Conservation (phyloP, 2,329 filamentous ascomycete species). For the Falciphora oryzae region DNA sequence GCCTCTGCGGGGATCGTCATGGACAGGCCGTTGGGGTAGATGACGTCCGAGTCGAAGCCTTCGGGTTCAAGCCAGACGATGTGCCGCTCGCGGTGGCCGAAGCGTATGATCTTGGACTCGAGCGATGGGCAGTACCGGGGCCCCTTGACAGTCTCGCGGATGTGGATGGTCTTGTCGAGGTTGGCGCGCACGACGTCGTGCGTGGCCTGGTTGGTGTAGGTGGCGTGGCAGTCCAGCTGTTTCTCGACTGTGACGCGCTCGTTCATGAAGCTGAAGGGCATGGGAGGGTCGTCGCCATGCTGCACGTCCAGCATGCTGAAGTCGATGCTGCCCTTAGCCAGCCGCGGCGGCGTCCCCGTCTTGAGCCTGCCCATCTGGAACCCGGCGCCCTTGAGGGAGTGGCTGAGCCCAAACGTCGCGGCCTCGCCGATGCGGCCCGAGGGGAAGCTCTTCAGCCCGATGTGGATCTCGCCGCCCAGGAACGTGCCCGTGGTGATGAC, state of each 20-base stretch:
- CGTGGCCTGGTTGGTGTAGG: slow-evolving; percentile 75
- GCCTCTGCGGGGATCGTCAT: slow-evolving; percentile 92
- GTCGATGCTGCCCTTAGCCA: slow-evolving; percentile 78
- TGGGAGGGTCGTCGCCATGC: slow-evolving; percentile 75
- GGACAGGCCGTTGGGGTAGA: slow-evolving; percentile 95
- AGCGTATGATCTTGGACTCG: slow-evolving; percentile 89
- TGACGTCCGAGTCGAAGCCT: slow-evolving; percentile 80
- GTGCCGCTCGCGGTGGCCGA: slow-evolving; percentile 72
- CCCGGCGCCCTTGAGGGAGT: slow-evolving; percentile 80
- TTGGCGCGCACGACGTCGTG: slow-evolving; percentile 84
- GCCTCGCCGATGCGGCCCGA: slow-evolving; percentile 91
- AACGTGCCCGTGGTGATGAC: slow-evolving; percentile 97
- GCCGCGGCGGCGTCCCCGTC: slow-evolving; percentile 87
- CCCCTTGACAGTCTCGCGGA: slow-evolving; percentile 89
- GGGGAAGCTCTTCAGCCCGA: slow-evolving; percentile 77
- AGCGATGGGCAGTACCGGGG: slow-evolving; percentile 93
- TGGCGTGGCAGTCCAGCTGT: slow-evolving; percentile 81
- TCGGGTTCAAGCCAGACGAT: slow-evolving; percentile 97
- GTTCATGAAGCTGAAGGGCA: slow-evolving; percentile 89
- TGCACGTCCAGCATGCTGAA: slow-evolving; percentile 68
- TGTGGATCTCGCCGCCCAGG: slow-evolving; percentile 91
- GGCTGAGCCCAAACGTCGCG: slow-evolving; percentile 87
- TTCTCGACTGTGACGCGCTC: slow-evolving; percentile 68
- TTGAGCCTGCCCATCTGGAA: slow-evolving; percentile 88
- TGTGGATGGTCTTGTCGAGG: slow-evolving; percentile 93